phyloP scores from a whole-genome alignment of 1,284 basidiomycete species.

The Cryptococcus sp. region DNA sequence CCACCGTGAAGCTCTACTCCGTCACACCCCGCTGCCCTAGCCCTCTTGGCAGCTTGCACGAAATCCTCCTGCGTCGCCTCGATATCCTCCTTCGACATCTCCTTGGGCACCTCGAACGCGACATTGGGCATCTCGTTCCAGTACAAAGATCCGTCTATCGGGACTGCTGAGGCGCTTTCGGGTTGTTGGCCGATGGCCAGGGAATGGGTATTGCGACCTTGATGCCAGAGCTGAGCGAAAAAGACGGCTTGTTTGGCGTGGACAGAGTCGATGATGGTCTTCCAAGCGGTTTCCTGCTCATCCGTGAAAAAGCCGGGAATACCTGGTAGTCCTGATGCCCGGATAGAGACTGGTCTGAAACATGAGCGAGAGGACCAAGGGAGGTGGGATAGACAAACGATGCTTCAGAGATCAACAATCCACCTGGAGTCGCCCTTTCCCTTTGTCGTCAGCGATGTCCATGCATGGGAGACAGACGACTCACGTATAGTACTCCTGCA shows the following conservation, averaged over 20 bases:
- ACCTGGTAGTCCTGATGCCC: conserved; percentile 18
- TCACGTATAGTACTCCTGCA: conserved; percentile 16
- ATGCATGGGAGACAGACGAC: too few species aligned
- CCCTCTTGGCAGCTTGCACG: conserved; percentile 18
- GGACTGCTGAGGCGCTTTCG: conserved; percentile 15
- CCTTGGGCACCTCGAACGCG: conserved; percentile 22
- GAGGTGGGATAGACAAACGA: conserved; percentile 5
- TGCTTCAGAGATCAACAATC: conserved; percentile 24
- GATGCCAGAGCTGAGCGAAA: conserved; percentile 20
- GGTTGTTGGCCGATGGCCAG: conserved; percentile 11
- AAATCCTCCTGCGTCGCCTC: conserved; percentile 18
- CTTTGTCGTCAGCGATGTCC: not conserved
- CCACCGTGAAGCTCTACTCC: conserved; percentile 35
- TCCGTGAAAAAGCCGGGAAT: conserved; percentile 17
- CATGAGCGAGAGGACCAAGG: not conserved
- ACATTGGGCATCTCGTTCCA: conserved; percentile 10
- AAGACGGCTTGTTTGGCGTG: conserved; percentile 24
- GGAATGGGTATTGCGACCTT: conserved; percentile 24
- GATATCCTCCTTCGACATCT: conserved; percentile 27
- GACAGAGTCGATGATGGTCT: conserved; percentile 20
- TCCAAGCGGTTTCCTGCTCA: conserved; percentile 29
- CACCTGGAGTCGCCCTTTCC: conserved; percentile 18
- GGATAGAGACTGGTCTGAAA: conserved; percentile 13
- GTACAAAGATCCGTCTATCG: conserved; percentile 13
- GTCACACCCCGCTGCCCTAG: conserved; percentile 32